These are phyloP conservation scores for Mytilinidion resinicola DNA, from an alignment of 495 filamentous ascomycete genomes.

Conservation along the genomic window DNA sequence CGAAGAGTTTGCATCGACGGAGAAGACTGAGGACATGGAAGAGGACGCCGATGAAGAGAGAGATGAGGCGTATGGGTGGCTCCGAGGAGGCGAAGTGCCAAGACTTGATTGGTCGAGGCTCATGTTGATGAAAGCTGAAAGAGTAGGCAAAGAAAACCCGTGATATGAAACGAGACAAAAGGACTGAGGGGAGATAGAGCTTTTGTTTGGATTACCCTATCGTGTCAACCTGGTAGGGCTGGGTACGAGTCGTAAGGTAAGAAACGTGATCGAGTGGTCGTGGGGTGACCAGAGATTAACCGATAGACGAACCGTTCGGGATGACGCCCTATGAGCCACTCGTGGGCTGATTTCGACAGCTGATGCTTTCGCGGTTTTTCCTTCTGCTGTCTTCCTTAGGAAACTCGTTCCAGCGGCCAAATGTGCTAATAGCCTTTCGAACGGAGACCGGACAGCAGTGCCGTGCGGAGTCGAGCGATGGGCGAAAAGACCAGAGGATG, in stretches of 20 bases:
- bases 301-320: slow-evolving; percentile 29
- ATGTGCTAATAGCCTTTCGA: background rate
- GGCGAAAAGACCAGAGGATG: background rate
- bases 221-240: slow-evolving; percentile 13
- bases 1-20: slow-evolving; percentile 58
- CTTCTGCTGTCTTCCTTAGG: slow-evolving; percentile 11
- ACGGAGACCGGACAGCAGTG: background rate
- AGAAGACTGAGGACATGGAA: slow-evolving; percentile 74
- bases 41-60: slow-evolving; percentile 66
- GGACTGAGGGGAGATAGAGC: slow-evolving; percentile 25
- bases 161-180: slow-evolving; percentile 8
- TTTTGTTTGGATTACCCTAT: slow-evolving; percentile 14
- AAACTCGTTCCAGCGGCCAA: slow-evolving; percentile 4
- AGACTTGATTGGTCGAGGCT: slow-evolving; percentile 21
- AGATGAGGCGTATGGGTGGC: slow-evolving; percentile 56
- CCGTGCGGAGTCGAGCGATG: background rate
- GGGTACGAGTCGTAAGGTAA: slow-evolving; percentile 10
- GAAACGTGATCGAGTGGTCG: slow-evolving; percentile 20
- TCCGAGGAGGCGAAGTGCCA: slow-evolving; percentile 22
- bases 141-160: slow-evolving; percentile 4
- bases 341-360: slow-evolving; percentile 21
- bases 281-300: slow-evolving; percentile 28
- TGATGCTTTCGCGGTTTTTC: slow-evolving; percentile 4
- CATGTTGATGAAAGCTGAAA: slow-evolving; percentile 15
- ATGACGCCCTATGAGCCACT: slow-evolving; percentile 18